Percentiles rank a stretch among this genome's conserved stretches.
These are phyloP conservation scores for Eucalyptus cladocalyx DNA, from an alignment of 345 rosid species.

Conservation along the genomic window DNA sequence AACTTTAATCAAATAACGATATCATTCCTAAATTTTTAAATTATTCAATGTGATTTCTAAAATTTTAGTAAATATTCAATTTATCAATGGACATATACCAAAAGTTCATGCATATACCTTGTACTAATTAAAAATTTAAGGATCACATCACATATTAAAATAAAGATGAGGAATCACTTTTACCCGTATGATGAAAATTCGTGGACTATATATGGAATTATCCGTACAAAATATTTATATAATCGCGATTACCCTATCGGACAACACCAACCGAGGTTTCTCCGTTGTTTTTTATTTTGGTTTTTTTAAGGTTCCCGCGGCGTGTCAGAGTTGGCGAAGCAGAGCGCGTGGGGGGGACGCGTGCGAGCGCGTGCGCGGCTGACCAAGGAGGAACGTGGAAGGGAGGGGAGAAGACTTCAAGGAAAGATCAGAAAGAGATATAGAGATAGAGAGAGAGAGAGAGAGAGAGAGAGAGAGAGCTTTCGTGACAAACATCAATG, in stretches of 20 bases:
- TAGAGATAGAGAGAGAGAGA: neutral
- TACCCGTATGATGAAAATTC: too few relatives aligned
- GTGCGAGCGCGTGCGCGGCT: neutral
- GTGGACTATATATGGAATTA: fast-evolving
- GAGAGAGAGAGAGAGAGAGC: neutral
- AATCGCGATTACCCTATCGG: neutral
- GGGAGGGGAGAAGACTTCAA: neutral
- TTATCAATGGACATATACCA: too few relatives aligned
- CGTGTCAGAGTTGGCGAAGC: neutral
- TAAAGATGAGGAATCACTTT: too few relatives aligned
- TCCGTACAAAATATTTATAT: neutral
- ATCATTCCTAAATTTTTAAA: too few relatives aligned
- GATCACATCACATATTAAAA: fast-evolving
- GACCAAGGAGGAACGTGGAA: neutral
- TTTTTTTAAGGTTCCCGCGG: neutral
- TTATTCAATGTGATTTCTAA: fast-evolving
- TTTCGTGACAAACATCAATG: neutral
- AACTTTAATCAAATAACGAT: too few relatives aligned
- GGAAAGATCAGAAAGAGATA: neutral
- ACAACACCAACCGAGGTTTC: neutral
- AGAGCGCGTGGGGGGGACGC: neutral
- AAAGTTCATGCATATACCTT: too few relatives aligned
- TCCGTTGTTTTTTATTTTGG: fast-evolving
- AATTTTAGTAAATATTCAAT: fast-evolving
- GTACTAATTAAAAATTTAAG: too few relatives aligned